Evolutionary conservation across 2,329 filamentous ascomycete genomes (phyloP).

Genomic region (Phyllachora maydis): DNA sequence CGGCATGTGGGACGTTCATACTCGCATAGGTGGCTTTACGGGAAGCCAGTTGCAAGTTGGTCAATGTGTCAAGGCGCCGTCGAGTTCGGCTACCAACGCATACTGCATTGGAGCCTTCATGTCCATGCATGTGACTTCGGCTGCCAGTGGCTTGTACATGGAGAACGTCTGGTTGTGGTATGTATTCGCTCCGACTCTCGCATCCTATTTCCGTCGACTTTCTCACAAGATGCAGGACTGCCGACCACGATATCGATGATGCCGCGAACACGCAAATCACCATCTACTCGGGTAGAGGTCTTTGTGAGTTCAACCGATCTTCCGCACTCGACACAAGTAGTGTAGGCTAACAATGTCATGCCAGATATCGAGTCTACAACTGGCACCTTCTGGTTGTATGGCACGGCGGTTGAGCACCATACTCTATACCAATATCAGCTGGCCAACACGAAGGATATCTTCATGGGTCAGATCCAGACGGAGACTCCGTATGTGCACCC

Average conservation of each 20-base stretch:
- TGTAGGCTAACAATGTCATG: neutral
- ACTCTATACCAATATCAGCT: constrained; percentile 49
- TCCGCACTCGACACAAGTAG: too few species aligned
- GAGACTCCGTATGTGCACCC: constrained; percentile 31
- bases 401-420: constrained; percentile 43
- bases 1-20: constrained; percentile 56
- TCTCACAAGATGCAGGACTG: too few species aligned
- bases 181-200: constrained; percentile 1
- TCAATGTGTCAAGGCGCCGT: constrained; percentile 37
- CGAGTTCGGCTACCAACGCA: constrained; percentile 7
- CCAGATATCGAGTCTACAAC: constrained; percentile 20
- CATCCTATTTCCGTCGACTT: too few species aligned
- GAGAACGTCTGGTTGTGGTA: constrained; percentile 27
- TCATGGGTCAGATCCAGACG: constrained; percentile 43
- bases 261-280: constrained; percentile 21
- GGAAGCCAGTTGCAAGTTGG: constrained; percentile 47
- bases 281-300: constrained; percentile 25
- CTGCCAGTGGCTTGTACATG: constrained; percentile 15
- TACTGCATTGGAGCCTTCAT: constrained; percentile 16
- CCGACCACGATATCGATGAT: constrained; percentile 15
- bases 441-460: constrained; percentile 35
- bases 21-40: constrained; percentile 49
- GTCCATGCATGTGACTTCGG: constrained; percentile 18
- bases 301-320: constrained; percentile 8
- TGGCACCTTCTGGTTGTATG: constrained; percentile 37